These are phyloP conservation scores for Yamadazyma membranifaciens DNA, from an alignment of 1,139 yeast species.

Conservation along the genomic window DNA sequence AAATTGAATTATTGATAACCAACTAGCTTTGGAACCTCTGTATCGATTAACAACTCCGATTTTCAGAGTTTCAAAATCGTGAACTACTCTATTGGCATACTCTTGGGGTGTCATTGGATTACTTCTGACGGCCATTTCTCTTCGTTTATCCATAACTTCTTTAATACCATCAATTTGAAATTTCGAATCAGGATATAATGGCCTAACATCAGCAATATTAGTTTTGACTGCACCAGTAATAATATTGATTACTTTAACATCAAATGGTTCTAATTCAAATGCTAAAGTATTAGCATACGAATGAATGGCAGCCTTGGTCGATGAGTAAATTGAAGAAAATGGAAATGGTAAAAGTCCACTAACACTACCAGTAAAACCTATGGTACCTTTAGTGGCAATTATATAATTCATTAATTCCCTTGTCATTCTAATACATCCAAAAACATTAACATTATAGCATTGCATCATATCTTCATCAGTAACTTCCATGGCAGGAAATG, in stretches of 20 bases:
- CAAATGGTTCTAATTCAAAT: constrained; percentile 70
- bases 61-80: constrained; percentile 42
- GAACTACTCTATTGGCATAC: constrained; percentile 56
- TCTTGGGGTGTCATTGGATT: constrained; percentile 56
- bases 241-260: constrained; percentile 56
- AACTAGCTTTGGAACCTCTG: constrained; percentile 51
- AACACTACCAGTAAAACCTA: constrained; percentile 74
- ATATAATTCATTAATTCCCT: constrained; percentile 58
- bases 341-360: constrained; percentile 72
- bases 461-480: constrained; percentile 53
- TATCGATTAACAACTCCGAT: constrained; percentile 45
- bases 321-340: constrained; percentile 64
- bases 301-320: constrained; percentile 77
- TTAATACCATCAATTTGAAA: constrained; percentile 51
- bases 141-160: constrained; percentile 50
- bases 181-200: constrained; percentile 54
- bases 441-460: constrained; percentile 67
- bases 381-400: constrained; percentile 66
- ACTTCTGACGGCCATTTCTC: constrained; percentile 59
- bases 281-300: constrained; percentile 63
- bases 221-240: constrained; percentile 61
- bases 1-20: constrained; percentile 32
- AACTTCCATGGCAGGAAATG: constrained; percentile 69
- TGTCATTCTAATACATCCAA: constrained; percentile 63
- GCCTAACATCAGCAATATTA: constrained; percentile 52